Evolutionary conservation across 129 eudicot genomes (phyloP).

Genomic region (Lactuca sativa): DNA sequence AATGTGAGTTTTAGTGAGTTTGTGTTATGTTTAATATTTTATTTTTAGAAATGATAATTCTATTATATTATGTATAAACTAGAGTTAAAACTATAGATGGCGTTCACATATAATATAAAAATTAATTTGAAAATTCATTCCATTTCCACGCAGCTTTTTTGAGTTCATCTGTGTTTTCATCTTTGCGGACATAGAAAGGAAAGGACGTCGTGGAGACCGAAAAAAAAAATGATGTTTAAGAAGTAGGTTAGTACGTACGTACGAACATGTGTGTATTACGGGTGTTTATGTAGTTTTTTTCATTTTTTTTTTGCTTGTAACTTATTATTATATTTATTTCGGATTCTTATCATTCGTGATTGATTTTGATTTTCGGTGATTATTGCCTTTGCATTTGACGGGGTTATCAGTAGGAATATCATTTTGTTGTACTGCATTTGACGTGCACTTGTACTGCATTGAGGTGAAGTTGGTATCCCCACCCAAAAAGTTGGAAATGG

Average conservation of each 20-base stretch:
- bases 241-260: constrained; percentile 32
- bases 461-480: neutral
- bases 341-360: constrained; percentile 10
- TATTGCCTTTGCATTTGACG: neutral
- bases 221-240: constrained; percentile 15
- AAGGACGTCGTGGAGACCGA: constrained; percentile 1
- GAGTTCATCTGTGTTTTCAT: constrained; percentile 9
- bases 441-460: no score
- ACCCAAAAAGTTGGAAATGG: neutral
- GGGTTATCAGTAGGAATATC: no score
- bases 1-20: no score
- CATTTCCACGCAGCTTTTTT: neutral
- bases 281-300: constrained; percentile 33
- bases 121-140: no score
- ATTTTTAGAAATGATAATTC: neutral
- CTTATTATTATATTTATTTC: constrained; percentile 22
- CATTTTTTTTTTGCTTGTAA: constrained; percentile 4
- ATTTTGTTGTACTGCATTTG: no score
- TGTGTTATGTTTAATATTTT: no score
- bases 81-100: no score
- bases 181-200: constrained; percentile 32
- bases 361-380: constrained; percentile 2
- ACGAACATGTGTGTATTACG: constrained; percentile 34
- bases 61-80: no score
- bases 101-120: no score